phyloP scores from a whole-genome alignment of 352 stramenopile genomes.

The Nothophytophthora sp. region DNA sequence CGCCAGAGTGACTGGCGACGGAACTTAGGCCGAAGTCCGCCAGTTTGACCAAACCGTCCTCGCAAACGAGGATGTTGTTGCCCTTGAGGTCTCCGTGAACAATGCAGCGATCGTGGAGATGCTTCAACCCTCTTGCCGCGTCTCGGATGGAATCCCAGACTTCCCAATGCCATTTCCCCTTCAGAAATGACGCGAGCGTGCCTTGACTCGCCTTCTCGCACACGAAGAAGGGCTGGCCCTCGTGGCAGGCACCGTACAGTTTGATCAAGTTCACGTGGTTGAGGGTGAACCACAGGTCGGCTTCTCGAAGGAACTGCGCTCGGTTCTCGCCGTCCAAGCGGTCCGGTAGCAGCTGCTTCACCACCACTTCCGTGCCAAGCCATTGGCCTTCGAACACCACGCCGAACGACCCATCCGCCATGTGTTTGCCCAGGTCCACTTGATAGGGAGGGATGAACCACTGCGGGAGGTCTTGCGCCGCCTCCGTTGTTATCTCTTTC shows the following conservation, averaged over 20 bases:
- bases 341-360: constrained; percentile 12
- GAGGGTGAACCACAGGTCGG: constrained; percentile 17
- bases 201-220: constrained; percentile 6
- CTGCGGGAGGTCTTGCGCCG: not conserved
- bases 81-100: constrained; percentile 33
- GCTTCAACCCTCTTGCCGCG: constrained; percentile 25
- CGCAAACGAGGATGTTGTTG: constrained; percentile 30
- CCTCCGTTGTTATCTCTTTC: not conserved
- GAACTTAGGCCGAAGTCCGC: constrained; percentile 20
- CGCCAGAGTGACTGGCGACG: constrained; percentile 3
- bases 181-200: constrained; percentile 3
- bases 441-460: constrained; percentile 14
- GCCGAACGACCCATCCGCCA: constrained; percentile 13
- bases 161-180: too few relatives aligned
- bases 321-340: not conserved
- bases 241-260: constrained; percentile 26
- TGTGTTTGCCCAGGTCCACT: not conserved
- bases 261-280: constrained; percentile 28
- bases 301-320: constrained; percentile 16
- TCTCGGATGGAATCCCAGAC: too few relatives aligned
- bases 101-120: constrained; percentile 20
- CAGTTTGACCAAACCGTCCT: constrained; percentile 23
- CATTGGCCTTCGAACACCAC: constrained; percentile 10
- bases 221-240: constrained; percentile 16
- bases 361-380: constrained; percentile 11